Evolutionary conservation across 176 grass and related monocot genomes (phyloP).

Genomic region (Pontederia paniculata): DNA sequence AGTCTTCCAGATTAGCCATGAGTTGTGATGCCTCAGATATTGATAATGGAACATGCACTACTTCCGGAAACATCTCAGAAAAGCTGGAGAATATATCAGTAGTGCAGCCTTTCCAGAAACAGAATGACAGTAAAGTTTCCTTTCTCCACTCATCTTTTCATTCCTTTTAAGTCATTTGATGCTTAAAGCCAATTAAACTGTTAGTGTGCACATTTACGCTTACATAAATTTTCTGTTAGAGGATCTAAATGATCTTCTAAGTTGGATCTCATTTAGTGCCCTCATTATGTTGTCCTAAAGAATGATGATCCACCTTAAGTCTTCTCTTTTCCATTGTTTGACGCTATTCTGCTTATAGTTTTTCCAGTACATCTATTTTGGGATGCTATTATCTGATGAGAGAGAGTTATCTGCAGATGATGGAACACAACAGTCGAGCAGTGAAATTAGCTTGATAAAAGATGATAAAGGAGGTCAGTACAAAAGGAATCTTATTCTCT

Average conservation of each 20-base stretch:
- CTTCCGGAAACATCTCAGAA: slow-evolving; percentile 36
- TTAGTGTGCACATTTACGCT: too few species aligned
- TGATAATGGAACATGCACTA: slow-evolving; percentile 9
- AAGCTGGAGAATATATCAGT: slow-evolving; percentile 52
- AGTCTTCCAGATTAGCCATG: slow-evolving; percentile 26
- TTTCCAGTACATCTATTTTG: neutral
- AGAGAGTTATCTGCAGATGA: slow-evolving; percentile 27
- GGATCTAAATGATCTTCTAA: too few species aligned
- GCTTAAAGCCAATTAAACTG: too few species aligned
- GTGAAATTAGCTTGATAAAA: slow-evolving; percentile 46
- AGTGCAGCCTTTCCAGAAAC: slow-evolving; percentile 28
- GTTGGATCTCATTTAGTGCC: too few species aligned
- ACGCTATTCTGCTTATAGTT: neutral
- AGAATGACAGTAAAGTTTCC: neutral
- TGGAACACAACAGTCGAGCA: slow-evolving; percentile 57
- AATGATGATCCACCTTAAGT: too few species aligned
- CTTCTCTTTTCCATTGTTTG: too few species aligned
- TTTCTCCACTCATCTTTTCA: too few species aligned
- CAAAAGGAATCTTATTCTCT: neutral
- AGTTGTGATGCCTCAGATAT: slow-evolving; percentile 26
- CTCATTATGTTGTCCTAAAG: too few species aligned
- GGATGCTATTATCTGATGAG: neutral
- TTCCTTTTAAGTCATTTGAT: too few species aligned
- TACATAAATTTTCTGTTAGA: too few species aligned
- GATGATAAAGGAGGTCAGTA: slow-evolving; percentile 89